Base-by-base conservation (phyloP, 768 basidiomycete genomes). In the Xerocomus potaroensis region DNA sequence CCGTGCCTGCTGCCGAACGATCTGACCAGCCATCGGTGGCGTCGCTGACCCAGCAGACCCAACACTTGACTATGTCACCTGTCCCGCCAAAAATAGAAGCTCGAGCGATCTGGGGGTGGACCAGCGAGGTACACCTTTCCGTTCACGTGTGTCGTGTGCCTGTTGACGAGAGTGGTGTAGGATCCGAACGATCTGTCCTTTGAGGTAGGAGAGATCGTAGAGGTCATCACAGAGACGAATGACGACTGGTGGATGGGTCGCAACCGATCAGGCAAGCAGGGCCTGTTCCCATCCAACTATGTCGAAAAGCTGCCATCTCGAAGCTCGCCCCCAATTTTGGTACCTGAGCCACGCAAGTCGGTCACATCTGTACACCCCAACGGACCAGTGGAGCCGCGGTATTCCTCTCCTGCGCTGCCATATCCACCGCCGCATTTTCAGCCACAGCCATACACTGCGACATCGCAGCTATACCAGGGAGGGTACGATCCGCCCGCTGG, bases 211-310 rank as follows among this genome's bases (percentile, higher is more conserved):
- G 91, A 93, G 47, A 69, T 83, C 30, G 81, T 95, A 48, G 86
- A 90, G 49, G 76, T 95, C 49, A 67, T 88, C 38, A 77, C 84
- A 49, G 89, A 93, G 62, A 86, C 80, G n/a, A 91, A 92, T 51
- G 70, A 74, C 1, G 91, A 93, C 61, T 93, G 91, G 91, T 95
- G 90, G 90, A 84, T 76, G 27, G 91, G 91, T n/a, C 72, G 72
- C 50, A 59, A 76, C 53, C 55, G 54, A 33, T 73, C 82, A 23
- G 83, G 82, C 19, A 75, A 69, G 44, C 75, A 83, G 38, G 91
- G 86, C 3, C 67, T 92, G 35, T 89, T 94, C 73, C 91, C 91
- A 0, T 76, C 84, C 18, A 77, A 76, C 54, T 85, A 89, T 45
- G 85, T 89, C 34, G 81, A 88, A 64, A 84, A 73, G 60, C 46